Evolutionary conservation across 768 basidiomycete genomes (phyloP).

Genomic region (Tylopilus balloui): DNA sequence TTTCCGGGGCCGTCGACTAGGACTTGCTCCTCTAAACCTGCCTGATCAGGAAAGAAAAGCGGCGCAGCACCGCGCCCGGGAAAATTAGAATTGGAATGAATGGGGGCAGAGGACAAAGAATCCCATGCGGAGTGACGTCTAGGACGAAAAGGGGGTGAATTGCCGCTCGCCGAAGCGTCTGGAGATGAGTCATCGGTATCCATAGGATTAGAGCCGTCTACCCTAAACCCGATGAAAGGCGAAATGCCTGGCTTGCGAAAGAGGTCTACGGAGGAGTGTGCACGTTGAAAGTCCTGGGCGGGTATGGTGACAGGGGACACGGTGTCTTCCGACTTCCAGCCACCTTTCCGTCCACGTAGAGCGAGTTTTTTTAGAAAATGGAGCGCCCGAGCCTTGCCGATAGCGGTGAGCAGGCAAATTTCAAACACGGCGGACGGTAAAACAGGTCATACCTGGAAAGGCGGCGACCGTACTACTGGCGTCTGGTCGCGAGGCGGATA

Average conservation of each 20-base stretch:
- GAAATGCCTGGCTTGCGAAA: conserved; percentile 25
- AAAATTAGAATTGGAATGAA: conserved; percentile 11
- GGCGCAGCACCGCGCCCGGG: conserved; percentile 8
- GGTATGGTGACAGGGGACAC: conserved; percentile 23
- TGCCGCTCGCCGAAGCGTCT: conserved; percentile 24
- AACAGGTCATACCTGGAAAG: conserved; percentile 26
- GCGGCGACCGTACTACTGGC: conserved; percentile 17
- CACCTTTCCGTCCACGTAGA: conserved; percentile 31
- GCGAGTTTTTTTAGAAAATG: conserved; percentile 39
- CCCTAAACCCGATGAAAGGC: conserved; percentile 22
- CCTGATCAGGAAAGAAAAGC: conserved; percentile 13
- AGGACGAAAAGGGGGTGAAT: conserved; percentile 16
- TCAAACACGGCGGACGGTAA: conserved; percentile 7
- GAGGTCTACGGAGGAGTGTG: conserved; percentile 35
- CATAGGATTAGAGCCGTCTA: conserved; percentile 21
- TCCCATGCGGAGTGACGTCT: conserved; percentile 26
- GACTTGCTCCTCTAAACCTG: neutral
- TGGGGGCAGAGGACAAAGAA: conserved; percentile 4
- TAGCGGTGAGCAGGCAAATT: conserved; percentile 6
- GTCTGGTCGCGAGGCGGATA: conserved; percentile 22
- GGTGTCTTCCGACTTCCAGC: conserved; percentile 27
- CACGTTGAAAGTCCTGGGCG: conserved; percentile 21
- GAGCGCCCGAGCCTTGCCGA: conserved; percentile 31
- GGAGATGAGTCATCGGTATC: conserved; percentile 32
- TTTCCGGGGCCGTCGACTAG: neutral